Conservation (phyloP, 1,284 basidiomycete genomes). For the Moniliella sp. region DNA sequence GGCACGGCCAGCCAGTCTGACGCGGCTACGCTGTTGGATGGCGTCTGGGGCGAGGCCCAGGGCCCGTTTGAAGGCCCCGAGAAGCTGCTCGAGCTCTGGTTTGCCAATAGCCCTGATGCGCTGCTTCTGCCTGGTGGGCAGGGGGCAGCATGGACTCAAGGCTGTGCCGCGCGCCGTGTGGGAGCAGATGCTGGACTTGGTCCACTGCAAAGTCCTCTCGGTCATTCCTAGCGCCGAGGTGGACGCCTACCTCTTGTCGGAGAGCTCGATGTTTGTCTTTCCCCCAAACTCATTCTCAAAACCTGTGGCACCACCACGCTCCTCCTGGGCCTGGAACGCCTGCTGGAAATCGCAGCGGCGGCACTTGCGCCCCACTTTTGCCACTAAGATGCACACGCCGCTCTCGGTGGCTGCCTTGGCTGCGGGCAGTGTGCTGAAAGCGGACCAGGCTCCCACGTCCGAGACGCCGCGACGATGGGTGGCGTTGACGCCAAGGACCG, state of each 20-base stretch:
- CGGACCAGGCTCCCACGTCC: no score
- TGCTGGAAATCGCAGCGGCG: constrained; percentile 54
- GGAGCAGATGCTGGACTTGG: constrained; percentile 92
- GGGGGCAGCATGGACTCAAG: constrained; percentile 51
- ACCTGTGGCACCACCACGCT: constrained; percentile 97
- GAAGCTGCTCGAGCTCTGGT: constrained; percentile 96
- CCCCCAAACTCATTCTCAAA: constrained; percentile 95
- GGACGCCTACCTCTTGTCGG: constrained; percentile 63
- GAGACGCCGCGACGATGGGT: neutral
- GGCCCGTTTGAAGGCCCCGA: constrained; percentile 46
- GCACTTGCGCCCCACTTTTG: constrained; percentile 50
- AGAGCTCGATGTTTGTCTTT: constrained; percentile 88
- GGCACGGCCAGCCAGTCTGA: no score
- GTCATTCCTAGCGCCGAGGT: constrained; percentile 63
- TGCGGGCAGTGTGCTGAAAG: no score
- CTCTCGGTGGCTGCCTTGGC: neutral
- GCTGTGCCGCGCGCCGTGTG: constrained; percentile 56
- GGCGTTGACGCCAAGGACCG: constrained; percentile 1
- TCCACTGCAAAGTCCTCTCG: constrained; percentile 87
- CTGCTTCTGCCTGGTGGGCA: constrained; percentile 34
- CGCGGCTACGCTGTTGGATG: no score
- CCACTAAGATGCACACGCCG: neutral
- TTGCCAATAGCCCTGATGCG: constrained; percentile 43
- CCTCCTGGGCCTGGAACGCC: constrained; percentile 47
- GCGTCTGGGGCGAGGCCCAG: constrained; percentile 3